A percentile compares a stretch with the other conserved stretches of the same genome.
These are phyloP conservation scores for Syzygium aqueum DNA, from an alignment of 345 rosid genomes.

Conservation along the genomic window DNA sequence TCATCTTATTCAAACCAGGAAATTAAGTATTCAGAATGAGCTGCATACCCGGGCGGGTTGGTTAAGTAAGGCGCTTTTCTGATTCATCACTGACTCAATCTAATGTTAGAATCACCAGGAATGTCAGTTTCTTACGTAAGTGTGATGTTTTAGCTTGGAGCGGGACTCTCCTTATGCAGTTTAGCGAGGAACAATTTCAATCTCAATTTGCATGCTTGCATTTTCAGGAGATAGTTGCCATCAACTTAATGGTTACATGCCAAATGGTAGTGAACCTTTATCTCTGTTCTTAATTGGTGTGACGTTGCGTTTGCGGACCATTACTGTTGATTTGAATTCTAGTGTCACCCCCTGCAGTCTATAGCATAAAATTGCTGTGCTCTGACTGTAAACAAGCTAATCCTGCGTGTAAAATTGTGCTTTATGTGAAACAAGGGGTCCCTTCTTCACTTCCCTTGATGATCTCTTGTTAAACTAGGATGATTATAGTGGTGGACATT, in stretches of 20 bases:
- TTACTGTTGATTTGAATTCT: background rate
- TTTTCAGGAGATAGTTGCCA: background rate
- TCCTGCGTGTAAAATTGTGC: background rate
- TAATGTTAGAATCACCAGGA: background rate
- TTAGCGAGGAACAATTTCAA: background rate
- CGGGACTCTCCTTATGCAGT: background rate
- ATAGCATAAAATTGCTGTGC: background rate
- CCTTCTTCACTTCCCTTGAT: background rate
- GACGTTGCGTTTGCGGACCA: background rate
- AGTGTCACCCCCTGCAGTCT: background rate
- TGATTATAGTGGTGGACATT: background rate
- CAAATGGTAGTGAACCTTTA: background rate
- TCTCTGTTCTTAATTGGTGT: background rate
- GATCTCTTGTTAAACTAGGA: background rate
- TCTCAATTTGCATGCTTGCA: background rate
- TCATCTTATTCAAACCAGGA: background rate
- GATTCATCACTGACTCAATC: background rate
- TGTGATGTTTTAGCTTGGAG: background rate
- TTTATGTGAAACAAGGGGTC: background rate
- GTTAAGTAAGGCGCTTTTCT: background rate
- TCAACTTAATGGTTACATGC: background rate
- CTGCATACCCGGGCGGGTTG: background rate
- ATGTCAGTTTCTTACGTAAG: background rate
- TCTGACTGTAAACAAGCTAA: background rate
- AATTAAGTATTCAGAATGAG: background rate